Conservation (phyloP, 2,329 filamentous ascomycete species). For the Capronia coronata region DNA sequence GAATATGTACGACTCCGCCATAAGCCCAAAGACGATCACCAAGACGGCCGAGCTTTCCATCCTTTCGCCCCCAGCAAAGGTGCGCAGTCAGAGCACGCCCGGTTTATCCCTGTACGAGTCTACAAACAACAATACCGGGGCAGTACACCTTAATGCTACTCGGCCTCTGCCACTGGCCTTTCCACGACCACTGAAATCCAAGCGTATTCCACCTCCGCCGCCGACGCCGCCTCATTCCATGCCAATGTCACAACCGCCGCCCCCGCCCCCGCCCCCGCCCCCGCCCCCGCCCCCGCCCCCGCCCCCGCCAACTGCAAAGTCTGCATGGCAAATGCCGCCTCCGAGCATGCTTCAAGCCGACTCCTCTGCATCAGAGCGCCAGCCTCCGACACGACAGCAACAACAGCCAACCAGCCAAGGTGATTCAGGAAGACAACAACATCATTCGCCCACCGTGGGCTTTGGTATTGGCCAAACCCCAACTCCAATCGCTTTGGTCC, state of each 20-base stretch:
- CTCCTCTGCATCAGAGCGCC: neutral
- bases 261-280: too few relatives aligned
- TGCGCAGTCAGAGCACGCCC: conserved; percentile 14
- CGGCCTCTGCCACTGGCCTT: conserved; percentile 8
- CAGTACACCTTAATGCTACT: neutral
- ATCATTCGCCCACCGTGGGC: conserved; percentile 16
- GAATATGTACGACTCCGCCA: neutral
- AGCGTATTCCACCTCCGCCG: conserved; percentile 19
- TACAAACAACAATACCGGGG: neutral
- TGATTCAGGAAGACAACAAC: conserved; percentile 13
- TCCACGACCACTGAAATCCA: conserved; percentile 15
- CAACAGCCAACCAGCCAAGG: too few relatives aligned
- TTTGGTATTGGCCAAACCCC: conserved; percentile 6
- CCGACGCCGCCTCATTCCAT: conserved; percentile 11
- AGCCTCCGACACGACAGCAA: neutral
- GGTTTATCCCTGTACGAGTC: neutral
- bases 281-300: conserved; percentile 2
- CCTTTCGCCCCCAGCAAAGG: conserved; percentile 7
- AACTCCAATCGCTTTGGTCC: conserved; percentile 68
- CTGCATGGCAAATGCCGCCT: conserved; percentile 3
- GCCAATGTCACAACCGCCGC: conserved; percentile 13
- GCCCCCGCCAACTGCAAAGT: conserved; percentile 5
- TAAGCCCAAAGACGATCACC: conserved; percentile 23
- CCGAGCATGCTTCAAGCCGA: neutral
- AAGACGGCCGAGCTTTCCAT: conserved; percentile 19